phyloP scores from a whole-genome alignment of 1,284 basidiomycete species.

The Ganoderma boninense region DNA sequence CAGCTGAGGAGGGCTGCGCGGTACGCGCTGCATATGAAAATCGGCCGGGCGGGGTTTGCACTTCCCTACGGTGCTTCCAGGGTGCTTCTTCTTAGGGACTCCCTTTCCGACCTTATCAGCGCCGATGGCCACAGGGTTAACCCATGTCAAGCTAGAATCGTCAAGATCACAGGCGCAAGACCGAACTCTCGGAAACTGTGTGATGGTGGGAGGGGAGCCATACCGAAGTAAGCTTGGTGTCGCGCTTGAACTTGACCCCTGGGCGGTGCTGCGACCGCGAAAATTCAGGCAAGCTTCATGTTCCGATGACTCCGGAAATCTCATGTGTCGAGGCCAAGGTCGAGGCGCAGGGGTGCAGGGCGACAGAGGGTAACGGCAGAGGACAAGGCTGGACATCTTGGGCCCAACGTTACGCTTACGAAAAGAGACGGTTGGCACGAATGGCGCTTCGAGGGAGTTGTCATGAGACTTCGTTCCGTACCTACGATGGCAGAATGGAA shows the following conservation, averaged over 20 bases:
- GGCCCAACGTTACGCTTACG: not conserved
- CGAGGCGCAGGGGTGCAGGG: not conserved
- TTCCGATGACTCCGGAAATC: slow-evolving; percentile 2
- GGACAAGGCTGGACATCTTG: not conserved
- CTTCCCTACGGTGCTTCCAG: not conserved
- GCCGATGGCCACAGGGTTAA: not conserved
- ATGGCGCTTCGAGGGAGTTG: not conserved
- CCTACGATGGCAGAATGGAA: slow-evolving; percentile 2
- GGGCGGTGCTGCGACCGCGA: slow-evolving; percentile 1
- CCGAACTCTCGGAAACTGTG: slow-evolving; percentile 13
- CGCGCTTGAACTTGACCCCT: slow-evolving; percentile 7
- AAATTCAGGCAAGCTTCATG: not conserved
- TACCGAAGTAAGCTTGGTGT: slow-evolving; percentile 6
- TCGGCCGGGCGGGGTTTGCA: slow-evolving; percentile 11
- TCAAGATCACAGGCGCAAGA: slow-evolving; percentile 1
- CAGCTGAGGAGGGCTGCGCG: slow-evolving; percentile 3
- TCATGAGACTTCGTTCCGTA: not conserved
- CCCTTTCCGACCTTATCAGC: slow-evolving; percentile 13
- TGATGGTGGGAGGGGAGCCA: slow-evolving; percentile 3
- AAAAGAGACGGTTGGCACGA: not conserved
- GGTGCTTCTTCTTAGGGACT: slow-evolving; percentile 11
- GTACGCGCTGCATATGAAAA: slow-evolving; percentile 6
- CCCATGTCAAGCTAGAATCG: slow-evolving; percentile 8
- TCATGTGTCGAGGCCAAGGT: not conserved
- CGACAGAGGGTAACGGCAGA: not conserved